Base-by-base conservation (phyloP, 169 alveolate genomes). In the Eimeria necatrix region DNA sequence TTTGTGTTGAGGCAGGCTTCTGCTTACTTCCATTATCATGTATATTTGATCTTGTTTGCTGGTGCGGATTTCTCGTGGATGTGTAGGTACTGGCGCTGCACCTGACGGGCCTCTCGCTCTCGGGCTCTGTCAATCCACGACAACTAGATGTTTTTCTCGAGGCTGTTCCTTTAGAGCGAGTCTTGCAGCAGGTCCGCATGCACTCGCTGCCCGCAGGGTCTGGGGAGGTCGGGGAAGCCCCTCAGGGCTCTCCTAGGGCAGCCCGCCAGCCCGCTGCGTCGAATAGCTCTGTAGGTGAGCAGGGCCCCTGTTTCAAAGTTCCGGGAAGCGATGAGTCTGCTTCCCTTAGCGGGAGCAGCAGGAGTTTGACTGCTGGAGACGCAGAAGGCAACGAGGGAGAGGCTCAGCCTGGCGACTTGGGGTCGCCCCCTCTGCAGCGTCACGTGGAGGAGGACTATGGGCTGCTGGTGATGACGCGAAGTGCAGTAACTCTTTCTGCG, bases 51-150 rank as follows among this genome's bases (percentile, higher is more conserved):
- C 1, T 20, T 22, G 46, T 20, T 70, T 3, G 14, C 26, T 70
- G 46, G 14, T n/a, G 46, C 14, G 22, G 20, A 9, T 8, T 24
- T 32, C 4, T 49, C 70, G 7, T 14, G 71, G 14, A 18, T 93
- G 26, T 70, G 18, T 56, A 93, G 95, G 91, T 93, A 16, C 81
- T 93, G 26, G 95, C 95, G 56, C 83, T 83, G 48, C 95, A 93
- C 76, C 49, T 93, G 49, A 93, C 88, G 52, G 87, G 87, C 20
- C 60, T 93, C 20, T 83, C 93, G 3, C 68, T 93, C 14, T n/a
- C 91, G 70, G 95, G 93, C 18, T 32, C 88, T 7, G 93, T 93
- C 20, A 68, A 22, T 81, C 95, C 95, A 4, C 84, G 86, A 18
- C 80, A 64, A 32, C 84, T 87, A 9, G 85, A 70, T 51, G 84